A percentile compares a stretch with the other conserved stretches of the same genome.
These are phyloP conservation scores for Arxiozyma heterogenica DNA, from an alignment of 1,139 yeast species.

Conservation along the genomic window DNA sequence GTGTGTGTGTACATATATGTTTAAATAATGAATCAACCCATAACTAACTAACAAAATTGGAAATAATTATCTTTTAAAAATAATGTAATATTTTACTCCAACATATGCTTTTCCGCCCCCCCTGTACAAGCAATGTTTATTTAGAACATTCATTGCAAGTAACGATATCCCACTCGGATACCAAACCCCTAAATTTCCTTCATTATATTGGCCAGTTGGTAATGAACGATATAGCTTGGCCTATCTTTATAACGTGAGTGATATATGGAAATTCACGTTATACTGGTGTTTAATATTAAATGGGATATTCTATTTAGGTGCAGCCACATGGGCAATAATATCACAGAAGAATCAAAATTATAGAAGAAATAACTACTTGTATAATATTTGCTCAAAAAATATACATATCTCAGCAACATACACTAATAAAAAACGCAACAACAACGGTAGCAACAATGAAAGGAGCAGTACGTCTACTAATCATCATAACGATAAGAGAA, in stretches of 20 bases:
- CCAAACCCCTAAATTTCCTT: slow-evolving; percentile 69
- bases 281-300: slow-evolving; percentile 71
- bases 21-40: neutral
- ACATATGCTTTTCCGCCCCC: neutral
- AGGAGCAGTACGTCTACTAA: neutral
- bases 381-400: slow-evolving; percentile 1
- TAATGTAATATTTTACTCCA: neutral
- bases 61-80: too few species aligned
- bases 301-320: slow-evolving; percentile 50
- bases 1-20: too few species aligned
- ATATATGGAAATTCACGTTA: slow-evolving; percentile 79
- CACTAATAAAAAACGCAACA: neutral
- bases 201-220: slow-evolving; percentile 62
- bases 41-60: neutral
- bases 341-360: slow-evolving; percentile 34
- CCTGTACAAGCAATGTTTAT: too few species aligned
- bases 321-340: slow-evolving; percentile 56
- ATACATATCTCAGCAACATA: neutral
- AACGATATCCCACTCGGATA: slow-evolving; percentile 71
- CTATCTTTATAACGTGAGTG: slow-evolving; percentile 56
- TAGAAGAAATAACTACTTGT: slow-evolving; percentile 7
- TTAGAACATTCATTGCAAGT: slow-evolving; percentile 30
- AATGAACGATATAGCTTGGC: slow-evolving; percentile 40
- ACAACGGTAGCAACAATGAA: neutral
- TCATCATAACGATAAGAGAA: slow-evolving; percentile 23